A percentile compares a stretch with the other conserved stretches of the same genome.
phyloP scores from a whole-genome alignment of 306 rosid species.

The Prunus salicina region DNA sequence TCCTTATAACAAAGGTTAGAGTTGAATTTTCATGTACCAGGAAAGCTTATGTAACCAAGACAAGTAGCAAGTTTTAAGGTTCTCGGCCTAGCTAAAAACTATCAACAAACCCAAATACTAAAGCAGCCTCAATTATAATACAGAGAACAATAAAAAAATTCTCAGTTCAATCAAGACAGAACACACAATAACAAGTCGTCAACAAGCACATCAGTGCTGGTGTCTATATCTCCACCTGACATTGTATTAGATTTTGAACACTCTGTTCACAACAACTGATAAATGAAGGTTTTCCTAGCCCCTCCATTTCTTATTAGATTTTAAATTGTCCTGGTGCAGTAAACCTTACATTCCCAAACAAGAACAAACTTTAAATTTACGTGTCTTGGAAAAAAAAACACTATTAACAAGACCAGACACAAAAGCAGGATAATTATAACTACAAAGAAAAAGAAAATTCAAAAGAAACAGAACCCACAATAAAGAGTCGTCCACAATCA shows the following conservation, averaged over 20 bases:
- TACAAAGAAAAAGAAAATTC: not conserved
- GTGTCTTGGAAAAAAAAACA: not conserved
- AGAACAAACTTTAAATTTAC: not conserved
- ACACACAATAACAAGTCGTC: constrained; percentile 65
- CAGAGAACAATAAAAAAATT: not conserved
- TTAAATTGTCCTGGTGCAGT: not conserved
- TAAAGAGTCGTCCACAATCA: constrained; percentile 80
- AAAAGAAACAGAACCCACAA: constrained; percentile 44
- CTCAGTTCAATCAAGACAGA: not conserved
- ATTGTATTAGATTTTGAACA: too few relatives aligned
- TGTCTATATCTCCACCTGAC: constrained; percentile 69
- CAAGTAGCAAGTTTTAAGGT: not conserved
- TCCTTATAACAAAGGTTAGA: not conserved
- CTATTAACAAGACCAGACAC: constrained; percentile 13
- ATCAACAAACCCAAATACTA: not conserved
- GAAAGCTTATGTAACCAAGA: not conserved
- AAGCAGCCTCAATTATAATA: not conserved
- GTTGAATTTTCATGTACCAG: not conserved
- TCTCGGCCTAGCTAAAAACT: constrained; percentile 2
- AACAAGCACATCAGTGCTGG: constrained; percentile 72
- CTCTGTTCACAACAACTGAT: not conserved
- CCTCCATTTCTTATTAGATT: not conserved
- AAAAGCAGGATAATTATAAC: not conserved
- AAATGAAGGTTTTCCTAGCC: not conserved
- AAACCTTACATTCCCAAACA: constrained; percentile 1